Evolutionary conservation across 2,329 filamentous ascomycete species (phyloP).

Genomic region (Chaetomiaceae sp.): DNA sequence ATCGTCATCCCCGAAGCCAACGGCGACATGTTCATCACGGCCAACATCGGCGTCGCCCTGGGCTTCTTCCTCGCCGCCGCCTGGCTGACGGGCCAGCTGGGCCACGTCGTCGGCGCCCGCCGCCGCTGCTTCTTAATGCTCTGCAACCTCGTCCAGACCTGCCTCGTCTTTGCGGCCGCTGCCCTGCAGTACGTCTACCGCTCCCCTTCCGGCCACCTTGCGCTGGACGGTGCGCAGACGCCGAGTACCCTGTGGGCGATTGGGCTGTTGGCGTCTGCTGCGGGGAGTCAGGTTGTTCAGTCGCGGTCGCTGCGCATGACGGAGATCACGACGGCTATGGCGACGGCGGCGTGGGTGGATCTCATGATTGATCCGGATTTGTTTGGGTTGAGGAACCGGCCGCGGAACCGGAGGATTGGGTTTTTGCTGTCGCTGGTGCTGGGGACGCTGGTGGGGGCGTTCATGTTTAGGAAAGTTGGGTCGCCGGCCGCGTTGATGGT

Average conservation of each 20-base stretch:
- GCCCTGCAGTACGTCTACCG: conserved; percentile 40
- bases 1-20: conserved; percentile 46
- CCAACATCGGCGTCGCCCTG: conserved; percentile 53
- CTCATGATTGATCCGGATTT: conserved; percentile 52
- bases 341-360: conserved; percentile 59
- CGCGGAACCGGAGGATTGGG: conserved; percentile 45
- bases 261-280: conserved; percentile 49
- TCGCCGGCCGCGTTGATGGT: conserved; percentile 42
- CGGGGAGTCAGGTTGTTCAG: conserved; percentile 57
- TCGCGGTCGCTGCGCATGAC: conserved; percentile 50
- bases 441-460: conserved; percentile 50
- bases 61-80: conserved; percentile 53
- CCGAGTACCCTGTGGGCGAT: conserved; percentile 42
- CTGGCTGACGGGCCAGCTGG: conserved; percentile 52
- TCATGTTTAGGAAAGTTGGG: conserved; percentile 41
- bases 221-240: conserved; percentile 27
- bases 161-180: conserved; percentile 50
- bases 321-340: conserved; percentile 62
- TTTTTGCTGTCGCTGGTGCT: conserved; percentile 46
- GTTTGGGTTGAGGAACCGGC: conserved; percentile 43
- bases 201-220: conserved; percentile 30
- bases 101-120: conserved; percentile 48
- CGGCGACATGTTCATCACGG: conserved; percentile 45
- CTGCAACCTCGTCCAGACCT: conserved; percentile 52
- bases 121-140: conserved; percentile 50